Evolutionary conservation across 2,329 filamentous ascomycete genomes (phyloP), one percentile per base, ranked within the genome.

Genomic region (Rutstroemia sp.): DNA sequence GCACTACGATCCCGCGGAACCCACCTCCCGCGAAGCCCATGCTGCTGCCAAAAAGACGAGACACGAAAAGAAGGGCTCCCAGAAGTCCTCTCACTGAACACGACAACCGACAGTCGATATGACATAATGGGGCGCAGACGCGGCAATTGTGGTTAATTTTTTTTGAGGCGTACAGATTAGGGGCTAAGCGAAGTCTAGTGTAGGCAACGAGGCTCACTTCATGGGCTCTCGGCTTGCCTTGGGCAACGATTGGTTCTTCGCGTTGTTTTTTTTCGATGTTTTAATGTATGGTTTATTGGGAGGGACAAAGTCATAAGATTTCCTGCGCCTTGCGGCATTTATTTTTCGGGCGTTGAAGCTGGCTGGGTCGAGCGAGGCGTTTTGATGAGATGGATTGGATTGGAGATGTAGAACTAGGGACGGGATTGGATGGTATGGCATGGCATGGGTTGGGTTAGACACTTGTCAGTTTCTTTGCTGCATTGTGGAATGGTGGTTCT

Each of bases 1-100:
- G 27, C 46, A 45, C 9, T 55, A 50, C 3, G 53, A 55, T 50
- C 25, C 38, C 34, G 46, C 17, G 5, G 53, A 55, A 7, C 53
- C 53, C n/a, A 44, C 46, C 37, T 27, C 53, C 17, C 16, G 53
- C 21, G 53, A 55, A 34, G 53, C 37, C 30, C 30, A 34, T 1
- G 12, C 10, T 34, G 30, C 30, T 19, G 2, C 19, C 19, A 19
- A 34, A 9, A 34, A 10, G 10, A 34, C 9, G 4, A 34, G 5
- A 27, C 5, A 5, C 30, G 10, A 54, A 16, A 48, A 30, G 48
- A 17, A 7, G 16, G 2, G 42, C 34, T 25, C 47, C 34, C 10
- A 25, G 48, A 27, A 41, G 17, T 34, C 38, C 48, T 38, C 7
- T n/a, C 8, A 14, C 42, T 39, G 27, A 45, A 12, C 4, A 48